These are phyloP conservation scores for Echeveria elegans DNA, from an alignment of 164 flowering plant genomes.

Conservation along the genomic window DNA sequence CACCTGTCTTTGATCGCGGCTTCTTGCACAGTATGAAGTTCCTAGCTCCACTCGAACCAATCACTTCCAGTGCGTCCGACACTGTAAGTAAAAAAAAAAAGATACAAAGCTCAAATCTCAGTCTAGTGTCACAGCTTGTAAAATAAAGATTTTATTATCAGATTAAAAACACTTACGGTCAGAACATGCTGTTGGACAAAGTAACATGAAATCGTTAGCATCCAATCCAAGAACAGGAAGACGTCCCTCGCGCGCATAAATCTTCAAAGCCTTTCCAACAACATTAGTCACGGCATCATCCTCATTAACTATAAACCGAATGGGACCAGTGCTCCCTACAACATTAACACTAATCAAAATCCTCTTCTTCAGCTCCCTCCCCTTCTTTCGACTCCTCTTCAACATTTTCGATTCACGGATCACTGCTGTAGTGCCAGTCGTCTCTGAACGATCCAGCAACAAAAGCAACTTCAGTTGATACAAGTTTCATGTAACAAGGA, in stretches of 20 bases:
- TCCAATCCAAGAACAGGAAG: conserved; percentile 49
- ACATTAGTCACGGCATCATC: conserved; percentile 35
- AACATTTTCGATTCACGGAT: conserved; percentile 42
- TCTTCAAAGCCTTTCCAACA: conserved; percentile 37
- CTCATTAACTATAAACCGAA: conserved; percentile 46
- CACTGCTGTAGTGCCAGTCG: conserved; percentile 97
- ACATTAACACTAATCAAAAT: conserved; percentile 44
- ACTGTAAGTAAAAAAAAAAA: too few species aligned
- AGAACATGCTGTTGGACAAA: conserved; percentile 39
- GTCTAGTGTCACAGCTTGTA: too few species aligned
- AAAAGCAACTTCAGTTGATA: conserved; percentile 14
- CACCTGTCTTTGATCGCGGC: conserved; percentile 17
- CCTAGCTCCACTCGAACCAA: conserved; percentile 50
- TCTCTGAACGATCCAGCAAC: conserved; percentile 47
- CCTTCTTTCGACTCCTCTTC: conserved; percentile 36
- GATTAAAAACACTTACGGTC: conserved; percentile 28
- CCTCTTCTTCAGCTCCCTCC: conserved; percentile 34
- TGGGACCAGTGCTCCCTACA: conserved; percentile 54
- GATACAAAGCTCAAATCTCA: too few species aligned
- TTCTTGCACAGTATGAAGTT: conserved; percentile 68
- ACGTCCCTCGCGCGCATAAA: conserved; percentile 51
- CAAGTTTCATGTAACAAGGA: conserved; percentile 36
- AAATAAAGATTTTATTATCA: background rate
- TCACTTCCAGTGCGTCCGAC: conserved; percentile 40
- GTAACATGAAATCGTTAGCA: conserved; percentile 35